Conservation (phyloP, 164 flowering plant genomes). For the Nelumbo lutea region DNA sequence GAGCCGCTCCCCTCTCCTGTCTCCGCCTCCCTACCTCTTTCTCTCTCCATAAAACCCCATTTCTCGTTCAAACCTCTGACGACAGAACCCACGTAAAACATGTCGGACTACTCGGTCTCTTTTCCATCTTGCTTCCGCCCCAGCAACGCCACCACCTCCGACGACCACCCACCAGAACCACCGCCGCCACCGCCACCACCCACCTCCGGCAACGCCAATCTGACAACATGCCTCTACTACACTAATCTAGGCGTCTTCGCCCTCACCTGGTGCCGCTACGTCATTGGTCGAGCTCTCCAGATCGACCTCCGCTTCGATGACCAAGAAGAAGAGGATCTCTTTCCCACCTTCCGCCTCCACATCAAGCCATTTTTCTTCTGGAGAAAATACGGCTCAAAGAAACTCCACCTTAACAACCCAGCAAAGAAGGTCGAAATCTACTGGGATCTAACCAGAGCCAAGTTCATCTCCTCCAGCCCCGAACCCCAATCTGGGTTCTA, state of each 20-base stretch:
- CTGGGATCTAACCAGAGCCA: constrained; percentile 60
- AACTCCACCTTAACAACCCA: constrained; percentile 20
- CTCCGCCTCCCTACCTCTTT: not conserved
- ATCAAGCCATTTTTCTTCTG: constrained; percentile 64
- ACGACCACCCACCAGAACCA: constrained; percentile 5
- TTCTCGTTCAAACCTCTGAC: not conserved
- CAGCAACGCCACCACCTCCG: constrained; percentile 3
- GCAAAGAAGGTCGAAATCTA: constrained; percentile 18
- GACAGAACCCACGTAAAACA: not conserved
- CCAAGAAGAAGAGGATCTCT: not conserved
- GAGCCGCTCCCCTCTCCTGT: not conserved
- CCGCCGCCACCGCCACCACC: constrained; percentile 21
- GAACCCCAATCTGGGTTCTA: constrained; percentile 68
- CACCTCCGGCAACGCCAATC: constrained; percentile 33
- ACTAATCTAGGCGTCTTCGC: constrained; percentile 54
- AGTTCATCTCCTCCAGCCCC: constrained; percentile 53
- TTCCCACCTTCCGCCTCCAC: constrained; percentile 37
- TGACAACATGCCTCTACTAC: constrained; percentile 61
- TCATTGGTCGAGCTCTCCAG: constrained; percentile 54
- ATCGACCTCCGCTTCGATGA: constrained; percentile 34
- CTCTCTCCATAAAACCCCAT: not conserved
- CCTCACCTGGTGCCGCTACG: constrained; percentile 66
- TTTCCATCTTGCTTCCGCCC: constrained; percentile 53
- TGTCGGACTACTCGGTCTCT: constrained; percentile 26
- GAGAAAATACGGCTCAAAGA: constrained; percentile 56